phyloP scores from a whole-genome alignment of 306 rosid genomes.

The Cajanus cajan region DNA sequence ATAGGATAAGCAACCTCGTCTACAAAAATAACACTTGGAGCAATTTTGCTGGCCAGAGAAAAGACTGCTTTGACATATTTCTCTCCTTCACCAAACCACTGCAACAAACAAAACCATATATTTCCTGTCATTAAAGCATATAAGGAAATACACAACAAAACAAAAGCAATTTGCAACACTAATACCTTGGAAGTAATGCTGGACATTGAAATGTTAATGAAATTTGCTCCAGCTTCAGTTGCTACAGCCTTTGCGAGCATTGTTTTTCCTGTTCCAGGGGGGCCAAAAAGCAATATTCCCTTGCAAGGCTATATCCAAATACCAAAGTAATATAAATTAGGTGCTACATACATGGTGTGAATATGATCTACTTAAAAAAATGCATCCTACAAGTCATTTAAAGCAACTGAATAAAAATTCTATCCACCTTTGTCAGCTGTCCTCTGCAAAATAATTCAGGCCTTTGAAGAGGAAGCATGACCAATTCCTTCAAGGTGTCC shows the following conservation, averaged over 20 bases:
- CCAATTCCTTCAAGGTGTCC: constrained; percentile 96
- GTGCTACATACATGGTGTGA: background rate
- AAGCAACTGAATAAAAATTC: constrained; percentile 7
- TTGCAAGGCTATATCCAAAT: constrained; percentile 79
- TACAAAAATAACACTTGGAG: constrained; percentile 93
- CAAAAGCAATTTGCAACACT: background rate
- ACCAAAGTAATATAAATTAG: constrained; percentile 23
- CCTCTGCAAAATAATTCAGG: constrained; percentile 96
- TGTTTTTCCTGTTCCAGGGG: constrained; percentile 96
- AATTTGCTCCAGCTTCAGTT: constrained; percentile 98
- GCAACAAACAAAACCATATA: constrained; percentile 36
- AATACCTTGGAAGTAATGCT: constrained; percentile 92
- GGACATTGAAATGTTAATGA: constrained; percentile 93
- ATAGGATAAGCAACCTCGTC: constrained; percentile 71
- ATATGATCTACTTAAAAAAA: constrained; percentile 16
- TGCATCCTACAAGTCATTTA: constrained; percentile 1
- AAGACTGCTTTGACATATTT: constrained; percentile 94
- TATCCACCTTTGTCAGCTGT: constrained; percentile 84
- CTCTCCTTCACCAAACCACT: constrained; percentile 99
- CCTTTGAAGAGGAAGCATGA: constrained; percentile 97
- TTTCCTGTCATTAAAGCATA: constrained; percentile 10
- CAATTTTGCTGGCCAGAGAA: constrained; percentile 93
- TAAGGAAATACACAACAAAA: background rate
- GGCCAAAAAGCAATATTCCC: constrained; percentile 97
- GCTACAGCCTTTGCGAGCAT: constrained; percentile 99